Percentiles rank a stretch among this genome's conserved stretches.
Evolutionary conservation across 805 yeast species (phyloP).

Genomic region (Cyberlindnera galapagoensis): DNA sequence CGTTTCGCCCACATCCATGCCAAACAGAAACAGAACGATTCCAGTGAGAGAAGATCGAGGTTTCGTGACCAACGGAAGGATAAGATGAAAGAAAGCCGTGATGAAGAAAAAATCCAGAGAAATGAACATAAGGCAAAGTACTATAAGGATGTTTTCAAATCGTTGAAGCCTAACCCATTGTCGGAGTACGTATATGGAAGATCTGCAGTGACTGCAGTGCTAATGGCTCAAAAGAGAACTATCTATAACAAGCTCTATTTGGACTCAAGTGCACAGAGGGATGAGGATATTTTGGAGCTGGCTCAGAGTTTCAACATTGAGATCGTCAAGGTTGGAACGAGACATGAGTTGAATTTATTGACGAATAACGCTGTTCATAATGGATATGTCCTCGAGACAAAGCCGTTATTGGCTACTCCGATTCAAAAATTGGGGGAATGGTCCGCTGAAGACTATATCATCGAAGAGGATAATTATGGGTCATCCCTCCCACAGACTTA

Average conservation of each 20-base stretch:
- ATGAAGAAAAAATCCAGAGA: constrained; percentile 10
- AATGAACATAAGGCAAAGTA: constrained; percentile 13
- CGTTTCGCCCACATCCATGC: constrained; percentile 68
- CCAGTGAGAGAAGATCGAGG: constrained; percentile 13
- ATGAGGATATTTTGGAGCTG: constrained; percentile 36
- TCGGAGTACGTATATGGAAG: constrained; percentile 73
- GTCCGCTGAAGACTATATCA: constrained; percentile 11
- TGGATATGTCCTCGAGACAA: constrained; percentile 68
- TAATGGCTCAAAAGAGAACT: constrained; percentile 47
- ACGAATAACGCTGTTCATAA: constrained; percentile 73
- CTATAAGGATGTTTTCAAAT: constrained; percentile 17
- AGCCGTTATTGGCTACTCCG: constrained; percentile 36
- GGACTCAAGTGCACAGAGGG: constrained; percentile 31
- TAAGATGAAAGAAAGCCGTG: constrained; percentile 4
- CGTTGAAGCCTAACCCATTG: constrained; percentile 35
- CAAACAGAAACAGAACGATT: constrained; percentile 19
- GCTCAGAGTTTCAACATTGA: constrained; percentile 32
- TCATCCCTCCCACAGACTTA: constrained; percentile 17
- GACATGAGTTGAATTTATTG: constrained; percentile 51
- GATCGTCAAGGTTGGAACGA: constrained; percentile 10
- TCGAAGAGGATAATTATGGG: constrained; percentile 24
- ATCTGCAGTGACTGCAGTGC: constrained; percentile 66
- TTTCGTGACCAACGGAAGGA: constrained; percentile 17
- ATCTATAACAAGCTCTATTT: constrained; percentile 46
- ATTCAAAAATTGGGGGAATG: constrained; percentile 21